Evolutionary conservation across 257 asterid genomes (phyloP).

Genomic region (Anisodus tanguticus): DNA sequence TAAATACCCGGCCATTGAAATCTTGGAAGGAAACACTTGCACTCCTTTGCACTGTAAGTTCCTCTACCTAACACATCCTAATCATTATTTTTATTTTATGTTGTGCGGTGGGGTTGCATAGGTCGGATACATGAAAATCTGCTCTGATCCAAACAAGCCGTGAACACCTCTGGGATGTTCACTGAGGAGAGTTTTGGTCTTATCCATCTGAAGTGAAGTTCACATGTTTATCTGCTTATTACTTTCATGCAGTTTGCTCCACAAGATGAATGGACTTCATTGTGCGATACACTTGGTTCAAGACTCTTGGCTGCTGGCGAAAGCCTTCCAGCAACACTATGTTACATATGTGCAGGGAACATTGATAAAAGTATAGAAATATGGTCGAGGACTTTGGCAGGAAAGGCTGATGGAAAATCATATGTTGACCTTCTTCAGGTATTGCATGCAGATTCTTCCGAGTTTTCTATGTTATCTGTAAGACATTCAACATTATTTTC

Average conservation of each 20-base stretch:
- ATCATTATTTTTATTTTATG: background rate
- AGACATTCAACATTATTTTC: slow-evolving; percentile 32
- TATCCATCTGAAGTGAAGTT: slow-evolving; percentile 13
- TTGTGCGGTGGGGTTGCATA: background rate
- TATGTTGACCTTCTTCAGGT: slow-evolving; percentile 91
- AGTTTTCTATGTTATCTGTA: slow-evolving; percentile 24
- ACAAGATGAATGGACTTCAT: slow-evolving; percentile 78
- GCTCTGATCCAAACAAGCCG: background rate
- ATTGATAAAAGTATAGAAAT: slow-evolving; percentile 90
- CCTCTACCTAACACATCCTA: slow-evolving; percentile 15
- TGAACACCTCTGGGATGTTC: background rate
- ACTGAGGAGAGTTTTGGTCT: background rate
- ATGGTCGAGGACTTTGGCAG: slow-evolving; percentile 80
- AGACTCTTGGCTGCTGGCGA: slow-evolving; percentile 85
- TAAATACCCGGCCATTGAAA: slow-evolving; percentile 78
- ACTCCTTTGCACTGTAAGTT: slow-evolving; percentile 87
- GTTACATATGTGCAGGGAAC: slow-evolving; percentile 94
- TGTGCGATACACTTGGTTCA: slow-evolving; percentile 88
- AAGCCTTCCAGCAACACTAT: slow-evolving; percentile 81
- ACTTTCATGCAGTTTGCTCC: slow-evolving; percentile 71
- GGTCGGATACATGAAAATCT: background rate
- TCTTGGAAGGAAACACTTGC: slow-evolving; percentile 99
- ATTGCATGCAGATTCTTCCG: slow-evolving; percentile 29
- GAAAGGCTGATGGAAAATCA: slow-evolving; percentile 74
- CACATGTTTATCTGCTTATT: slow-evolving; percentile 30